These are phyloP conservation scores for Malus hybrid DNA, from an alignment of 331 rosid species.

Conservation along the genomic window DNA sequence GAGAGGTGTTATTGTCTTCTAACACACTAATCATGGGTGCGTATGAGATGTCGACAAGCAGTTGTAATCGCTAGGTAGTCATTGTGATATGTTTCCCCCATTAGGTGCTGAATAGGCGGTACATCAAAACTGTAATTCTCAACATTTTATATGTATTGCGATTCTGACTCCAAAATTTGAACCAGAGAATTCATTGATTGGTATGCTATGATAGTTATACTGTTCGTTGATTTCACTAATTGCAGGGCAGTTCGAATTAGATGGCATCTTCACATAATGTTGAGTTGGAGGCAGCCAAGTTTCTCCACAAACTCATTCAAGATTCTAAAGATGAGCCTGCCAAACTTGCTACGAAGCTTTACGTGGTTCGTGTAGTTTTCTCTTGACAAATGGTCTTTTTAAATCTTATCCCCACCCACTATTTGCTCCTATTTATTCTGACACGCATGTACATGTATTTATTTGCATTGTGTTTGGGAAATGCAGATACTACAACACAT, in stretches of 20 bases:
- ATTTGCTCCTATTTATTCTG: not conserved
- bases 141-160: not conserved
- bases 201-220: constrained; percentile 1
- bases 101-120: not conserved
- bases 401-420: not conserved
- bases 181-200: not conserved
- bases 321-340: constrained; percentile 97
- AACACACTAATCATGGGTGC: not conserved
- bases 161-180: not conserved
- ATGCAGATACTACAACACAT: constrained; percentile 91
- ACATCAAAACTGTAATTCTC: not conserved
- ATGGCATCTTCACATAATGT: constrained; percentile 87
- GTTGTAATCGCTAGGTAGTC: not conserved
- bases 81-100: not conserved
- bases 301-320: constrained; percentile 94
- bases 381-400: not conserved
- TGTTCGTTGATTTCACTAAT: constrained; percentile 4
- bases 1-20: not conserved
- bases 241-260: constrained; percentile 38
- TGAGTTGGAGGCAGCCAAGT: constrained; percentile 97
- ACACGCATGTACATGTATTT: not conserved
- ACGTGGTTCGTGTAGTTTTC: constrained; percentile 62
- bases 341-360: constrained; percentile 90
- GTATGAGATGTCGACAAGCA: not conserved
- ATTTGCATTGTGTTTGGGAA: constrained; percentile 6